Evolutionary conservation across 2,329 filamentous ascomycete genomes (phyloP), one percentile per base, ranked within the genome.

Genomic region (Rhinocladiella similis): DNA sequence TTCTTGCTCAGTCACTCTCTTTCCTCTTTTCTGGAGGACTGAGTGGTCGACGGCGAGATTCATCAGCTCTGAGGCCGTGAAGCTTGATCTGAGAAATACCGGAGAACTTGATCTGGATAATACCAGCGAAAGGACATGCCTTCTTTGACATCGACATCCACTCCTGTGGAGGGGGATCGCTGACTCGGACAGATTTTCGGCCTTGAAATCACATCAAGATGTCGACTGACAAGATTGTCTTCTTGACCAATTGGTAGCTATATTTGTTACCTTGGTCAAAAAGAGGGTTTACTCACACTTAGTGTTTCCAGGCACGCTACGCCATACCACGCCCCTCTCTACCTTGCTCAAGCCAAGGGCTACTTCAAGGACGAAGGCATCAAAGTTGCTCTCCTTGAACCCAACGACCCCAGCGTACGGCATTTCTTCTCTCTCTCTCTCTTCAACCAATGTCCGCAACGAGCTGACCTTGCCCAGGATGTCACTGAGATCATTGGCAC

Each of bases 181-280:
- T 49, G 47, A 49, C 47, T 49, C 19, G 4, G 5, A 38, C 47
- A 49, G 42, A 29, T 27, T 41, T 7, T n/a, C n/a, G 18, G 16
- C 38, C 38, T 41, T 41, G 38, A 41, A 16, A 9, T 10, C 20
- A 14, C 16, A 3, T 70, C 76, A 82, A 71, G 60, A 91, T 91
- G 88, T 84, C 88, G 71, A 90, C 87, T 73, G 88, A 91, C 72
- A 91, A 91, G 84, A 90, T 91, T 69, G 91, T 88, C 51, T 91
- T 91, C 77, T 80, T 91, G 72, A 89, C 87, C 76, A 91, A 91
- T 81, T 91, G 88, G 88, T 90, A 83, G 70, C 75, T 69, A 45
- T 9, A 16, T 18, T 33, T 33, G 29, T 12, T 33, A 33, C 29
- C 29, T 33, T 9, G 10, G 10, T 33, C 22, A 33, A 33, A 33